phyloP scores from a whole-genome alignment of 257 asterid genomes.

The Nicotiana paniculata region DNA sequence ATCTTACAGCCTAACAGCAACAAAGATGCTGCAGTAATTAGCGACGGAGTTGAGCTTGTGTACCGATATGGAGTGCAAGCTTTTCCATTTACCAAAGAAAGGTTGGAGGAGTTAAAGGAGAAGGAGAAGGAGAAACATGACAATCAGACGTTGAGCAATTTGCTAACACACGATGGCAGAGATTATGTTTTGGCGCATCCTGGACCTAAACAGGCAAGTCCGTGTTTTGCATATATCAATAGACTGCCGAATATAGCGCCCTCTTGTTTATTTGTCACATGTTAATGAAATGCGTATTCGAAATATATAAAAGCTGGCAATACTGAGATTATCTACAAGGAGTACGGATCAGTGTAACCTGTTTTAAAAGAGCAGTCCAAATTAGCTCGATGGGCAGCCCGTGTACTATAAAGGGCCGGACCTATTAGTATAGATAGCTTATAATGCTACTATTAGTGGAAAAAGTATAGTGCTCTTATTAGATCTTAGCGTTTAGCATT shows the following conservation, averaged over 20 bases:
- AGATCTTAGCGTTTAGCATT: not conserved
- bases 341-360: no score
- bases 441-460: no score
- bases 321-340: no score
- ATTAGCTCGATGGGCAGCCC: not conserved
- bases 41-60: conserved; percentile 51
- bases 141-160: conserved; percentile 39
- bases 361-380: not conserved
- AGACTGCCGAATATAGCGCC: not conserved
- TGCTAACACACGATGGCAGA: conserved; percentile 29
- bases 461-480: not conserved
- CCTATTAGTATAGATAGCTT: no score
- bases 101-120: conserved; percentile 38
- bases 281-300: not conserved
- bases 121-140: conserved; percentile 44
- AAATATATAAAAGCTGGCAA: not conserved
- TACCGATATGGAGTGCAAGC: conserved; percentile 48
- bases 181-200: conserved; percentile 40
- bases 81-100: conserved; percentile 54
- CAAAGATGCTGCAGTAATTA: conserved; percentile 15
- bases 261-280: not conserved
- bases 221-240: not conserved
- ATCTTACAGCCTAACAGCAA: conserved; percentile 32
- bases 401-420: no score
- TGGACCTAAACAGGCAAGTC: conserved; percentile 26